Evolutionary conservation across 768 basidiomycete species (phyloP).

Genomic region (Suillus paluster): DNA sequence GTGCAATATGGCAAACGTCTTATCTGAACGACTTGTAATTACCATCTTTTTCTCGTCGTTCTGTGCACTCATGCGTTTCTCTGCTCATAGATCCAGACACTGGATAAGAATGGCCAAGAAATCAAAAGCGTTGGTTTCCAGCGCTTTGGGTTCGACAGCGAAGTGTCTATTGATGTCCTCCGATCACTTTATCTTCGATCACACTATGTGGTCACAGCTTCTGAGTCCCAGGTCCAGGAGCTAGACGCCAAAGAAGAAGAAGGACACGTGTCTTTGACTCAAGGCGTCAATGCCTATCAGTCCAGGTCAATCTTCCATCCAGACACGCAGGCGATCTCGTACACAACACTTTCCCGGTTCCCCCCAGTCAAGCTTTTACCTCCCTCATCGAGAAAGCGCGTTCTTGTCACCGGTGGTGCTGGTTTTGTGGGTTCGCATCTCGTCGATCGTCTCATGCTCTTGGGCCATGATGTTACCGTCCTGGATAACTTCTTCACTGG

Average conservation of each 20-base stretch:
- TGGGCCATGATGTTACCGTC: conserved; percentile 97
- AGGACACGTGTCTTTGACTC: conserved; percentile 57
- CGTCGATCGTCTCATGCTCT: conserved; percentile 95
- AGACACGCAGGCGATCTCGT: conserved; percentile 81
- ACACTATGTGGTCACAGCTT: conserved; percentile 64
- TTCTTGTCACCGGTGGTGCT: conserved; percentile 96
- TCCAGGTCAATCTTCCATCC: conserved; percentile 89
- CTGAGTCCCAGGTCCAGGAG: conserved; percentile 40
- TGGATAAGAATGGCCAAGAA: conserved; percentile 76
- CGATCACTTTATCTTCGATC: conserved; percentile 89
- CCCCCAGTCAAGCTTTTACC: conserved; percentile 90
- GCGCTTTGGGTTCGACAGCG: conserved; percentile 89
- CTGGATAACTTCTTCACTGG: conserved; percentile 99
- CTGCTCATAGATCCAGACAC: conserved; percentile 53
- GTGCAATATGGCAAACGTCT: conserved; percentile 26
- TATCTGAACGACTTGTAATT: conserved; percentile 24
- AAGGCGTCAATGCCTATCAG: conserved; percentile 58
- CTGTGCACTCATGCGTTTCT: conserved; percentile 12
- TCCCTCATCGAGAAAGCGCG: conserved; percentile 77
- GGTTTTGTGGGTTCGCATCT: conserved; percentile 99
- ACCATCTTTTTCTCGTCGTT: background rate
- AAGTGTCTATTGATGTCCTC: conserved; percentile 77
- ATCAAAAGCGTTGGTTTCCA: conserved; percentile 83
- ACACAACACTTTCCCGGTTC: conserved; percentile 90
- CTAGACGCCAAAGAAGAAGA: conserved; percentile 45